Conservation (phyloP, 2,329 filamentous ascomycete genomes). For the Acarospora socialis region DNA sequence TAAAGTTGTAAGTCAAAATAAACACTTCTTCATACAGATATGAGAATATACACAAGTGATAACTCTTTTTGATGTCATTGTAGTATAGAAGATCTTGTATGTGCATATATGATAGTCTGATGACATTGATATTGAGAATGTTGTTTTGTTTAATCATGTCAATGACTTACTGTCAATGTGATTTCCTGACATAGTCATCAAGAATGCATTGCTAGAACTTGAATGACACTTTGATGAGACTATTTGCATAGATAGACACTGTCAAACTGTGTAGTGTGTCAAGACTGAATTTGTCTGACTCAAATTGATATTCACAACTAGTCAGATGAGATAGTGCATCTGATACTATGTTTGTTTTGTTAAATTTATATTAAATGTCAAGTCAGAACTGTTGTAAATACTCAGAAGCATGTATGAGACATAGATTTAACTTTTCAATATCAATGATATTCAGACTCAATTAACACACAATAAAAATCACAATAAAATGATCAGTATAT, state of each 20-base stretch:
- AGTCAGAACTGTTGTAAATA: constrained; percentile 2
- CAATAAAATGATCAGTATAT: constrained; percentile 5
- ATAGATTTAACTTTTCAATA: background rate
- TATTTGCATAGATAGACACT: too few species aligned
- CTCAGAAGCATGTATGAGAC: background rate
- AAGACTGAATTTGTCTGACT: background rate
- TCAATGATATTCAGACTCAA: background rate
- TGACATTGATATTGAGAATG: too few species aligned
- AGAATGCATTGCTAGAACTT: background rate
- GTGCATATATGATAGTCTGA: too few species aligned
- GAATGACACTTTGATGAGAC: background rate
- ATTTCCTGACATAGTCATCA: background rate
- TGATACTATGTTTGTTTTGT: constrained; percentile 1
- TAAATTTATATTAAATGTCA: constrained; percentile 2
- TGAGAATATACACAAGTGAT: background rate
- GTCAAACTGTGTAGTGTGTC: constrained; percentile 1
- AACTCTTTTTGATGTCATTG: background rate
- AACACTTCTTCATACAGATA: background rate
- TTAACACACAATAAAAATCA: background rate
- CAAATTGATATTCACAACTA: too few species aligned
- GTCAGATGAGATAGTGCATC: background rate
- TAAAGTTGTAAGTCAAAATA: background rate
- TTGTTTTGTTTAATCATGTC: too few species aligned
- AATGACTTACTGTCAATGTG: constrained; percentile 1
- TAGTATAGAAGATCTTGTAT: background rate